Conservation (phyloP, 345 rosid genomes). For the Populus alba region DNA sequence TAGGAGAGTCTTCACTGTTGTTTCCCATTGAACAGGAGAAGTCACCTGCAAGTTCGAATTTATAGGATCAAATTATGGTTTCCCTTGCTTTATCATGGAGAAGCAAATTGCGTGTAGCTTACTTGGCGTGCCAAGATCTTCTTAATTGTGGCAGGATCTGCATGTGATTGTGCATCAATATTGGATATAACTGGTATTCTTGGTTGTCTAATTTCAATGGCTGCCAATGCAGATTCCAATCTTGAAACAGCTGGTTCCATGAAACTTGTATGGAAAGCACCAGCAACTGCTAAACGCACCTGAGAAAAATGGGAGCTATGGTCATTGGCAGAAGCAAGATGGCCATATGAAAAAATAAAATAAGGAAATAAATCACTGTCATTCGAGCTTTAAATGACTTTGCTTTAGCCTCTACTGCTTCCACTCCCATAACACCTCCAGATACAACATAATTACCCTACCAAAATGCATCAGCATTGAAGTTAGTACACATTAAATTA, state of each 20-base stretch:
- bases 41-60: slow-evolving; percentile 59
- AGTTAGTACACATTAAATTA: background rate
- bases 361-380: slow-evolving; percentile 47
- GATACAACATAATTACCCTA: slow-evolving; percentile 98
- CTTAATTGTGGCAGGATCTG: slow-evolving; percentile 86
- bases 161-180: slow-evolving; percentile 90
- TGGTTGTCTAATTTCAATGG: slow-evolving; percentile 67
- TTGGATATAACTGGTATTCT: slow-evolving; percentile 95
- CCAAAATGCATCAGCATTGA: background rate
- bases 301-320: slow-evolving; percentile 21
- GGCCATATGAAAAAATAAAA: background rate
- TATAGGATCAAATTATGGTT: background rate
- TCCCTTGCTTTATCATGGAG: background rate
- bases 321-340: slow-evolving; percentile 3
- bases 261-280: slow-evolving; percentile 94
- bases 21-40: slow-evolving; percentile 99
- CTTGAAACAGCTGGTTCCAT: slow-evolving; percentile 99
- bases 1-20: slow-evolving; percentile 75
- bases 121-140: slow-evolving; percentile 87
- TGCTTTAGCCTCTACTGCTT: slow-evolving; percentile 88
- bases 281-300: slow-evolving; percentile 97
- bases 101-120: slow-evolving; percentile 5
- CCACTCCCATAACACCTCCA: slow-evolving; percentile 89
- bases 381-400: slow-evolving; percentile 95
- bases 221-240: slow-evolving; percentile 82